Evolutionary conservation across 345 rosid species (phyloP).

Genomic region (Crucihimalaya himalaica): DNA sequence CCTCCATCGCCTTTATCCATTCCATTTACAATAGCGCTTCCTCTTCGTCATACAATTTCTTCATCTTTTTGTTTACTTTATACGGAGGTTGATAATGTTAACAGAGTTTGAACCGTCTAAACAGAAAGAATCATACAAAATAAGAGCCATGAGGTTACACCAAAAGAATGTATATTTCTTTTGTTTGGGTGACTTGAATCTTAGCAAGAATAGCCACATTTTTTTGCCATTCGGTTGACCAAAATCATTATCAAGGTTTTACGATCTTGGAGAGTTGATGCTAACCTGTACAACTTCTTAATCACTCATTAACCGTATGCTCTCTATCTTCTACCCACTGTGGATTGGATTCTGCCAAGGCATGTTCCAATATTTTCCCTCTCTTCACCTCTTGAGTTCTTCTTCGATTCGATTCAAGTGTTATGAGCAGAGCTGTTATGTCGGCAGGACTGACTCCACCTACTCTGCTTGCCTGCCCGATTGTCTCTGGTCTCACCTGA

Average conservation of each 20-base stretch:
- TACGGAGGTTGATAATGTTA: not conserved
- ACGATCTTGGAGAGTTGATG: constrained; percentile 8
- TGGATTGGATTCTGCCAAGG: constrained; percentile 39
- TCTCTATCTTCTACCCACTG: constrained; percentile 21
- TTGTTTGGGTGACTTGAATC: not conserved
- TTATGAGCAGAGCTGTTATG: constrained; percentile 81
- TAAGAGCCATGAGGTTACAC: not conserved
- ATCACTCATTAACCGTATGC: constrained; percentile 27
- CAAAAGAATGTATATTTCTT: not conserved
- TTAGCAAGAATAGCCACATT: not conserved
- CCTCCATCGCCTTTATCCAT: no score
- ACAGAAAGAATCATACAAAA: not conserved
- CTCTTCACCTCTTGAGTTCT: constrained; percentile 61
- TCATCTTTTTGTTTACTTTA: not conserved
- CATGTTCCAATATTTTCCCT: constrained; percentile 47
- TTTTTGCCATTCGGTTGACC: not conserved
- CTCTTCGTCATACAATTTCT: no score
- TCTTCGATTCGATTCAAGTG: constrained; percentile 78
- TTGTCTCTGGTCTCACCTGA: constrained; percentile 90
- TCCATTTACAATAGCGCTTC: no score
- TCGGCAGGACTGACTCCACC: constrained; percentile 98
- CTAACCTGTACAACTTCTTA: constrained; percentile 5
- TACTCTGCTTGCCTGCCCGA: constrained; percentile 94
- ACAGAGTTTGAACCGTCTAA: not conserved
- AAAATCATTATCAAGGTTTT: constrained; percentile 17